Evolutionary conservation across 495 filamentous ascomycete species (phyloP).

Genomic region (Umbilicaria muhlenbergii): DNA sequence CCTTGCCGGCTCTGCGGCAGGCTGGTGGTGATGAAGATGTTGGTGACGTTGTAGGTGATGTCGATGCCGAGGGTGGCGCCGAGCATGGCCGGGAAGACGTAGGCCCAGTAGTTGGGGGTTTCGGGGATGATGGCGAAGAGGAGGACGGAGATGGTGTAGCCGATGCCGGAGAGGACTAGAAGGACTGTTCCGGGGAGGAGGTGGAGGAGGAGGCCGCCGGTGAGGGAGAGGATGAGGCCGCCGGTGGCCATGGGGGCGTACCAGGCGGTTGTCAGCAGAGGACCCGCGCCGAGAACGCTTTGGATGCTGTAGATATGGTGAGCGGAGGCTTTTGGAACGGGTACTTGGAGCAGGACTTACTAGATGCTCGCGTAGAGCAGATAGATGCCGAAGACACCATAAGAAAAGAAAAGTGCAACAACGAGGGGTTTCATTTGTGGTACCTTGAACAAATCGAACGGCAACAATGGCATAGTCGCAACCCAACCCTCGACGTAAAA

Average conservation of each 20-base stretch:
- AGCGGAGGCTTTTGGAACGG: background rate
- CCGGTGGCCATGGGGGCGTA: slow-evolving; percentile 61
- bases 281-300: slow-evolving; percentile 44
- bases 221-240: slow-evolving; percentile 52
- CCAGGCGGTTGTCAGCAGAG: slow-evolving; percentile 65
- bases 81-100: slow-evolving; percentile 70
- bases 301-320: slow-evolving; percentile 36
- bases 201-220: slow-evolving; percentile 66
- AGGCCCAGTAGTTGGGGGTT: slow-evolving; percentile 51
- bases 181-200: slow-evolving; percentile 55
- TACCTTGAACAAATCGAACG: slow-evolving; percentile 56
- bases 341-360: slow-evolving; percentile 27
- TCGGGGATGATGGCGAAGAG: slow-evolving; percentile 58
- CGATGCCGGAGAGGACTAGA: slow-evolving; percentile 48
- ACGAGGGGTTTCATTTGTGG: slow-evolving; percentile 57
- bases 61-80: slow-evolving; percentile 71
- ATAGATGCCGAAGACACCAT: slow-evolving; percentile 63
- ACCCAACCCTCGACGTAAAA: slow-evolving; percentile 69
- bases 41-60: slow-evolving; percentile 68
- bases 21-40: slow-evolving; percentile 69
- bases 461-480: slow-evolving; percentile 55
- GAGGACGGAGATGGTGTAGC: slow-evolving; percentile 46
- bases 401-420: slow-evolving; percentile 54
- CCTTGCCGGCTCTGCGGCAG: slow-evolving; percentile 57
- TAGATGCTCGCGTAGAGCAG: slow-evolving; percentile 69